Evolutionary conservation across 2,329 filamentous ascomycete genomes (phyloP).

Genomic region (Didymella glomerata): DNA sequence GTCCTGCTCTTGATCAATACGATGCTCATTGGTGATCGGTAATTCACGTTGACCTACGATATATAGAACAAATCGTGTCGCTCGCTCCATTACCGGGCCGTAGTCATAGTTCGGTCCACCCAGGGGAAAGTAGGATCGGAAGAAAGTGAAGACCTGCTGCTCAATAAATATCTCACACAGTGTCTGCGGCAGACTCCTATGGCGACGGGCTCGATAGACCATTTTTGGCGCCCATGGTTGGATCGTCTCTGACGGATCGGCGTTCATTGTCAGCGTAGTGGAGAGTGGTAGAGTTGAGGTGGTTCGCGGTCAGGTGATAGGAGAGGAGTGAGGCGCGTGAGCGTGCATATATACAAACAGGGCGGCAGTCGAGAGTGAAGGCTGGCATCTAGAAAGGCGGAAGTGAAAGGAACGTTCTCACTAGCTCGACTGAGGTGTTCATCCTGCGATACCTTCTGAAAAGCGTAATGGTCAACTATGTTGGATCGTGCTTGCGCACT

Average conservation of each 20-base stretch:
- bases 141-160: neutral
- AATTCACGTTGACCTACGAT: neutral
- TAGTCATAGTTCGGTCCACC: constrained; percentile 2
- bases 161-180: constrained; percentile 5
- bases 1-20: neutral
- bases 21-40: too few relatives aligned
- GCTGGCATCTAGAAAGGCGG: too few relatives aligned
- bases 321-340: neutral
- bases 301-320: neutral
- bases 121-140: neutral
- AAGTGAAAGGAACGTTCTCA: too few relatives aligned
- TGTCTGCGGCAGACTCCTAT: neutral
- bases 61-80: neutral
- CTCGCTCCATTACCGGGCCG: constrained; percentile 6
- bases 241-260: neutral
- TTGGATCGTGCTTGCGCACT: too few relatives aligned
- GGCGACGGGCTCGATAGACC: neutral
- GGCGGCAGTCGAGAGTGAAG: neutral
- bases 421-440: too few relatives aligned
- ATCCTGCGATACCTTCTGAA: too few relatives aligned
- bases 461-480: too few relatives aligned
- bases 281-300: neutral
- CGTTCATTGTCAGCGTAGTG: neutral
- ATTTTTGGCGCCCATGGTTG: constrained; percentile 10
- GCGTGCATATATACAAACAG: neutral